phyloP scores from a whole-genome alignment of 495 filamentous ascomycete species.

The Neurospora sp. region DNA sequence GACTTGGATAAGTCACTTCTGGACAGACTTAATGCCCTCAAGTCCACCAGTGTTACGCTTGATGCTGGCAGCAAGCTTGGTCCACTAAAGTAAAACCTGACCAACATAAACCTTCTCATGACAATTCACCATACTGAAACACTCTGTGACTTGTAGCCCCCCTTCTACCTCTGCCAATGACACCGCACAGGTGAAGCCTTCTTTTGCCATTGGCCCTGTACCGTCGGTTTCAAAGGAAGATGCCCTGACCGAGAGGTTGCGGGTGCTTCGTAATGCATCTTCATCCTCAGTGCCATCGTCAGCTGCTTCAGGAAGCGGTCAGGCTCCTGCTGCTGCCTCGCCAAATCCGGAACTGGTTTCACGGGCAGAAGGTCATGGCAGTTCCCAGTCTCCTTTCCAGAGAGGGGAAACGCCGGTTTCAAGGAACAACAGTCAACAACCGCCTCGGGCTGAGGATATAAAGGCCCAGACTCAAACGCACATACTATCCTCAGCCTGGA shows the following conservation, averaged over 20 bases:
- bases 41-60: conserved; percentile 26
- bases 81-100: conserved; percentile 22
- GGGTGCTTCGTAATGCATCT: conserved; percentile 25
- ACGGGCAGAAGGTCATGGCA: neutral
- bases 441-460: neutral
- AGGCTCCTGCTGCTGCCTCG: neutral
- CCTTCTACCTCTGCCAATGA: neutral
- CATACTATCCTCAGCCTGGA: conserved; percentile 3
- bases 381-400: neutral
- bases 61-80: conserved; percentile 3
- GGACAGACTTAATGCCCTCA: conserved; percentile 72
- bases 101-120: neutral
- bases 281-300: neutral
- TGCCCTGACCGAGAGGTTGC: conserved; percentile 31
- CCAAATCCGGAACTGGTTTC: neutral
- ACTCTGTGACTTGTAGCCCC: neutral
- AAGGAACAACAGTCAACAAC: neutral
- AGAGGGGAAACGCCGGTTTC: neutral
- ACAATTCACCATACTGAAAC: neutral
- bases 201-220: conserved; percentile 1
- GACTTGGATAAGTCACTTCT: conserved; percentile 67
- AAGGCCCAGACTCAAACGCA: neutral
- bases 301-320: neutral
- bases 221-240: conserved; percentile 30
- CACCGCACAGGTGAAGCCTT: neutral